Percentiles rank a stretch among this genome's conserved stretches.
phyloP scores from a whole-genome alignment of 2,329 filamentous ascomycete species.

The Nemania sp. region DNA sequence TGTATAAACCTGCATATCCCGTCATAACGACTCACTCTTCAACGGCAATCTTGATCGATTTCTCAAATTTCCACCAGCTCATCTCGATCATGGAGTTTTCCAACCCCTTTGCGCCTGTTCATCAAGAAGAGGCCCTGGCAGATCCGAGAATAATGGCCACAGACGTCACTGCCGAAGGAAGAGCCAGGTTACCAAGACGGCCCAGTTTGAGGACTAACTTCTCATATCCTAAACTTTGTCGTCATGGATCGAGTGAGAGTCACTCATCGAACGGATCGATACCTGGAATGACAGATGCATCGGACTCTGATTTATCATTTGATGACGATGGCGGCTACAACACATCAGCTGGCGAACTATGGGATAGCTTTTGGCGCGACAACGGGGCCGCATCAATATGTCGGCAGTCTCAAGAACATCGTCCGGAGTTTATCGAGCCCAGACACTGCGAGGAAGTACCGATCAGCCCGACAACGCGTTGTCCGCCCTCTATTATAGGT shows the following conservation, averaged over 20 bases:
- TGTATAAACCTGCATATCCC: slow-evolving; percentile 35
- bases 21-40: slow-evolving; percentile 30
- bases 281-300: slow-evolving; percentile 55
- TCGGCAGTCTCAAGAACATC: slow-evolving; percentile 23
- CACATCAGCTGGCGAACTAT: slow-evolving; percentile 49
- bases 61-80: slow-evolving; percentile 1
- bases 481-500: slow-evolving; percentile 25
- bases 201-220: slow-evolving; percentile 39
- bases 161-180: slow-evolving; percentile 21
- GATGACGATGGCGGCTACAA: slow-evolving; percentile 57
- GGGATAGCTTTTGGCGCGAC: slow-evolving; percentile 55
- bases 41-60: slow-evolving; percentile 28
- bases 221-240: slow-evolving; percentile 40
- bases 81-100: slow-evolving; percentile 32
- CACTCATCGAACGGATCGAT: slow-evolving; percentile 51
- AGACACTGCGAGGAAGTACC: slow-evolving; percentile 27
- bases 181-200: slow-evolving; percentile 24
- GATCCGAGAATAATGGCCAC: slow-evolving; percentile 1
- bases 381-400: slow-evolving; percentile 7
- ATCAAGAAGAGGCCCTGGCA: slow-evolving; percentile 14
- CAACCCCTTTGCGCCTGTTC: slow-evolving; percentile 22
- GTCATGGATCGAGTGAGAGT: slow-evolving; percentile 36
- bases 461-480: slow-evolving; percentile 16
- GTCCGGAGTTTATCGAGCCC: slow-evolving; percentile 26
- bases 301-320: slow-evolving; percentile 54